These are phyloP conservation scores for Mycena kentingensis DNA, from an alignment of 768 basidiomycete genomes.

Conservation along the genomic window DNA sequence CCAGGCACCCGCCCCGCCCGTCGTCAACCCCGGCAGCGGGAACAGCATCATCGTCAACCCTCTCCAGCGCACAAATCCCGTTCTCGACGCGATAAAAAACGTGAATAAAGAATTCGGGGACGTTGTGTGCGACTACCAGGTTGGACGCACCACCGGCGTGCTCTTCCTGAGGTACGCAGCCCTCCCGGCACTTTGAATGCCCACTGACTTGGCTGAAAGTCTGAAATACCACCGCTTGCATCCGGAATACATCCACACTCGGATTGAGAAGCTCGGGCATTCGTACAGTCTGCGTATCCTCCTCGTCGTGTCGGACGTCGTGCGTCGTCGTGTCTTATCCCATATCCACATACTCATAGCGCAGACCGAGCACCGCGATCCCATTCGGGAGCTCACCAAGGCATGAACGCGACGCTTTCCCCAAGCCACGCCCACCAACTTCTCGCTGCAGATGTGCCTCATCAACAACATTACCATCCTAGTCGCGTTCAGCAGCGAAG, in stretches of 20 bases:
- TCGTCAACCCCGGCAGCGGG: constrained; percentile 63
- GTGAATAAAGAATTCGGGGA: constrained; percentile 95
- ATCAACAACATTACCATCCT: constrained; percentile 94
- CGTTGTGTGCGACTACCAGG: constrained; percentile 92
- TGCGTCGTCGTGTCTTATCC: constrained; percentile 43
- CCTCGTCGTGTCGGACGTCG: constrained; percentile 89
- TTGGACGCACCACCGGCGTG: constrained; percentile 90
- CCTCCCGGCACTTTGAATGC: background rate
- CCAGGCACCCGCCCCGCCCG: constrained; percentile 43
- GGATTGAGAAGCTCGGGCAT: constrained; percentile 83
- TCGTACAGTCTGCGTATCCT: constrained; percentile 84
- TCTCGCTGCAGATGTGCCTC: constrained; percentile 64
- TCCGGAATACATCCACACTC: constrained; percentile 92
- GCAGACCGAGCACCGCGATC: constrained; percentile 87
- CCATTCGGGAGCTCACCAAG: constrained; percentile 92
- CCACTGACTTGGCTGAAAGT: constrained; percentile 42
- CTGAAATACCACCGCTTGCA: constrained; percentile 94
- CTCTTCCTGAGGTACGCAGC: constrained; percentile 78
- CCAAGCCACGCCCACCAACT: constrained; percentile 4
- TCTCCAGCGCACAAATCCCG: constrained; percentile 82
- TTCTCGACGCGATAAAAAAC: constrained; percentile 85
- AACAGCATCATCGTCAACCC: constrained; percentile 68
- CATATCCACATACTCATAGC: background rate
- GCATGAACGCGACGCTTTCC: constrained; percentile 32
- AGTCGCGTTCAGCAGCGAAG: constrained; percentile 89